Evolutionary conservation across 306 rosid genomes (phyloP), one percentile per base, ranked within the genome.

Genomic region (Cucurbita maxima): DNA sequence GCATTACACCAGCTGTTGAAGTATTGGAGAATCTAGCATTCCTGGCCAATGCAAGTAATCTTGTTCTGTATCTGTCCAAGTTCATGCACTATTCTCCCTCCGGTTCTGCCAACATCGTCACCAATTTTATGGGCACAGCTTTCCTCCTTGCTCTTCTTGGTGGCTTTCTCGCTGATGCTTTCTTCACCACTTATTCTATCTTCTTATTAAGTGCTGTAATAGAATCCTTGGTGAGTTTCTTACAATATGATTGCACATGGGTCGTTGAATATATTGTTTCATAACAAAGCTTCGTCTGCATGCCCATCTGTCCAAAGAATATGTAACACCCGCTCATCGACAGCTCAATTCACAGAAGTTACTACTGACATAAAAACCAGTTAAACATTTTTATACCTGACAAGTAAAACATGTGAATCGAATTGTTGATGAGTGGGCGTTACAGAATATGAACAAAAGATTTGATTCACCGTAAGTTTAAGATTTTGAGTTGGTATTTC

Each of bases 91-190:
- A 86, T 71, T 81, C 90, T 53, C 96, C 95, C 4, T 89, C 92
- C 6, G 63, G 22, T 40, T 81, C 95, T 54, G 87, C 97, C 83
- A 88, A 83, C 84, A 79, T 78, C 36, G 97, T 92, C 64, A 89
- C 96, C 76, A 86, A 86, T 69, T 92, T 92, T 89, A 92, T 92
- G 96, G 97, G 96, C 75, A 88, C 96, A 50, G 82, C 95, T 62
- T 92, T 92, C 82, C 87, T 92, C 43, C 95, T 92, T 57, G 88
- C 96, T 68, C 82, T 92, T 61, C 94, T 92, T 53, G 96, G 97
- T 55, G 97, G 96, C 40, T 86, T 88, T 83, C 76, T 89, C 1
- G 90, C 95, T 3, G 96, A 92, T 81, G 85, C 96, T 20, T 86
- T 82, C 79, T 78, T 86, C 86, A 88, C 87, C 76, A 88, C 92